Conservation (phyloP, 768 basidiomycete species). For the Russula compacta region DNA sequence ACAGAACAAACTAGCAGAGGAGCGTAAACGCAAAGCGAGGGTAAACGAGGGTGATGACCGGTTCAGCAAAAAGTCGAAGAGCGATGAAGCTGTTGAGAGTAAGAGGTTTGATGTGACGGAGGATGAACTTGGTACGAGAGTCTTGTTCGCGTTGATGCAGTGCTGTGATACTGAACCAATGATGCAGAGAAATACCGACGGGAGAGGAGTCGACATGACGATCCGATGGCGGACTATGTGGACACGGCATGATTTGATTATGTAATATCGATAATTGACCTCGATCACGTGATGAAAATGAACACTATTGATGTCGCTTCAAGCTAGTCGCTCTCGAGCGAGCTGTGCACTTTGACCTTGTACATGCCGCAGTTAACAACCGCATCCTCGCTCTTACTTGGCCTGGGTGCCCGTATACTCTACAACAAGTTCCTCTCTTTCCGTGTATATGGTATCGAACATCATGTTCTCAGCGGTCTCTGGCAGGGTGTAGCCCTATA, state of each 20-base stretch:
- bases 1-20: conserved; percentile 18
- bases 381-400: conserved; percentile 61
- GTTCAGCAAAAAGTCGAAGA: conserved; percentile 70
- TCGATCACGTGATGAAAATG: conserved; percentile 19
- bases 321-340: background rate
- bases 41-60: conserved; percentile 49
- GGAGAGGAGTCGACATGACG: conserved; percentile 60
- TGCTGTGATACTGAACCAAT: conserved; percentile 16
- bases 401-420: conserved; percentile 63
- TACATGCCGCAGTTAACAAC: conserved; percentile 38
- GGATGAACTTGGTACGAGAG: conserved; percentile 65
- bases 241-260: conserved; percentile 37
- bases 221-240: conserved; percentile 91
- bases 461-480: conserved; percentile 58
- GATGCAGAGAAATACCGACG: conserved; percentile 84
- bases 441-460: conserved; percentile 38
- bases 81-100: conserved; percentile 68
- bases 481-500: conserved; percentile 73
- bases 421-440: conserved; percentile 47
- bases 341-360: background rate
- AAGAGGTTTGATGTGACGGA: conserved; percentile 78
- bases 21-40: conserved; percentile 27
- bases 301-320: background rate
- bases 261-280: background rate
- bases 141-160: conserved; percentile 5